Percentiles rank a stretch among this genome's conserved stretches.
These are phyloP conservation scores for Micractinium conductrix DNA, from an alignment of 139 green algal species.

Conservation along the genomic window DNA sequence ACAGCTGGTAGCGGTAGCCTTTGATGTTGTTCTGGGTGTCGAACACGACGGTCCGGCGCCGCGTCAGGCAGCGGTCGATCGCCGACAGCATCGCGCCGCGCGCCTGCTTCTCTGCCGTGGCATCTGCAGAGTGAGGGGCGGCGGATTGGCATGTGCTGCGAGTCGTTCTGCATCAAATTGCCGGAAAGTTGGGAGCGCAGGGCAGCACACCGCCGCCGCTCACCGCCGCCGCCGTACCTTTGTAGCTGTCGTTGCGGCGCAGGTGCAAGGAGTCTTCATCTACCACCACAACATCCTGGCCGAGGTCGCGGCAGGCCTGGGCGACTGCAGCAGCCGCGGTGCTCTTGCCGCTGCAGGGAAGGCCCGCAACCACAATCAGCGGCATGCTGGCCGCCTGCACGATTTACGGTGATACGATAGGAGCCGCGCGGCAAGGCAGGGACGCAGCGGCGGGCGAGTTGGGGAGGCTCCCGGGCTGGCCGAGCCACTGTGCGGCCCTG, in stretches of 20 bases:
- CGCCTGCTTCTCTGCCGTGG: constrained; percentile 82
- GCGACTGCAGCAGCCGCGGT: constrained; percentile 58
- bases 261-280: constrained; percentile 80
- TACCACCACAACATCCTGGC: constrained; percentile 66
- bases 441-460: too few relatives aligned
- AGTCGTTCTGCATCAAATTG: too few relatives aligned
- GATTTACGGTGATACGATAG: too few relatives aligned
- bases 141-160: too few relatives aligned
- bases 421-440: too few relatives aligned
- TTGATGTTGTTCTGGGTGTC: constrained; percentile 98
- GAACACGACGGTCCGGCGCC: constrained; percentile 74
- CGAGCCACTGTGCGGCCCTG: too few relatives aligned
- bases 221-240: constrained; percentile 54
- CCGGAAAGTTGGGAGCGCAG: too few relatives aligned
- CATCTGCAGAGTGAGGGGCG: too few relatives aligned
- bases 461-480: too few relatives aligned
- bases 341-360: constrained; percentile 88
- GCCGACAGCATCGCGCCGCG: constrained; percentile 74
- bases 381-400: too few relatives aligned
- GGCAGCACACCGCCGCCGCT: too few relatives aligned
- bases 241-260: constrained; percentile 71
- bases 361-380: constrained; percentile 86
- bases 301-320: constrained; percentile 38
- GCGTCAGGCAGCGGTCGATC: constrained; percentile 64
- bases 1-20: constrained; percentile 91